Conservation (phyloP, 2,329 filamentous ascomycete genomes). For the Diaporthe ilicicola region DNA sequence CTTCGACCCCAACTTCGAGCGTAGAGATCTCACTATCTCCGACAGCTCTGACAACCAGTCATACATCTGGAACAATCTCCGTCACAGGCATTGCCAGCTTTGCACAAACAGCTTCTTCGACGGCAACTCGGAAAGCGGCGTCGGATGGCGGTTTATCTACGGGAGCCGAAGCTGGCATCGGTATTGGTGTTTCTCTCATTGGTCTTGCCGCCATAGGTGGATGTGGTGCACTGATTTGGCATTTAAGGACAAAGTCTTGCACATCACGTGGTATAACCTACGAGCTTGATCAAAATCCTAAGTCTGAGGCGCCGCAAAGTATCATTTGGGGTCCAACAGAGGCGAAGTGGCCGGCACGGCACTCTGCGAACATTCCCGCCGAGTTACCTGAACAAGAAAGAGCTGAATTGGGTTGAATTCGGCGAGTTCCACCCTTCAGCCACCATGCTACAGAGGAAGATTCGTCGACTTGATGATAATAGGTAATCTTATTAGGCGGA, state of each 20-base stretch:
- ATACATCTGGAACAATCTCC: neutral
- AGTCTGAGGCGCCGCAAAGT: neutral
- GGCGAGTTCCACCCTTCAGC: too few relatives aligned
- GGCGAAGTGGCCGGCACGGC: neutral
- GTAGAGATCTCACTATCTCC: neutral
- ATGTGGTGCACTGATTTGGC: neutral
- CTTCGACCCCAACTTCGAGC: neutral
- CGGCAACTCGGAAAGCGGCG: neutral
- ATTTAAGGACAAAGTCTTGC: neutral
- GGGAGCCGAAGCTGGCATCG: conserved; percentile 8
- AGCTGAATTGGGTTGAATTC: neutral
- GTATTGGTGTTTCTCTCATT: neutral
- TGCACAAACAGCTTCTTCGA: neutral
- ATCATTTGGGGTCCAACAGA: neutral
- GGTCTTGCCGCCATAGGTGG: neutral
- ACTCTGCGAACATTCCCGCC: neutral
- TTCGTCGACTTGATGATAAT: too few relatives aligned
- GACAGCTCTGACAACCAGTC: neutral
- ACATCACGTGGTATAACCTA: neutral
- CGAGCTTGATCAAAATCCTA: neutral
- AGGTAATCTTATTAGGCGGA: too few relatives aligned
- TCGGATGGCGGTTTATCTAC: neutral
- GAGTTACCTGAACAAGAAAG: neutral
- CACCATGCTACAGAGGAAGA: too few relatives aligned
- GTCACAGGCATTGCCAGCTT: neutral